Evolutionary conservation across 2,329 filamentous ascomycete species (phyloP).

Genomic region (Aspergillus ruber): DNA sequence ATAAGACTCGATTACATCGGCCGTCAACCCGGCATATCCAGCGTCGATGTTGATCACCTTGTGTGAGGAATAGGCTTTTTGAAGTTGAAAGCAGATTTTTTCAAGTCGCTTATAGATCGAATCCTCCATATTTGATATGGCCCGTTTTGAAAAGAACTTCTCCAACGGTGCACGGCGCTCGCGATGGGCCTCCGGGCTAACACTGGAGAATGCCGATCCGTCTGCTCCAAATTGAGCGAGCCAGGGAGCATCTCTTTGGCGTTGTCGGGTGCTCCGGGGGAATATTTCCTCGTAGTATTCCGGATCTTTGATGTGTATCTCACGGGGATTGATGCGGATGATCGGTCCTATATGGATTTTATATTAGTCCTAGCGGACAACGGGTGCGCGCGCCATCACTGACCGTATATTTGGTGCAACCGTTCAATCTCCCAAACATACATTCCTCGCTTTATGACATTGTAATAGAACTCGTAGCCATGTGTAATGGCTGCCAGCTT

Average conservation of each 20-base stretch:
- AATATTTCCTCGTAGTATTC: constrained; percentile 30
- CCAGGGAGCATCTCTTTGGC: constrained; percentile 20
- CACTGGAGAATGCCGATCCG: constrained; percentile 10
- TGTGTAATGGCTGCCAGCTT: constrained; percentile 25
- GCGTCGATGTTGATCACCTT: constrained; percentile 15
- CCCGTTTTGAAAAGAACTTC: constrained; percentile 18
- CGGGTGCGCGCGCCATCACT: neutral
- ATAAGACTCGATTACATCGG: constrained; percentile 34
- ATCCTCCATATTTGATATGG: constrained; percentile 8
- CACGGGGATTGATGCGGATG: constrained; percentile 27
- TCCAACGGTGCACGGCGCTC: constrained; percentile 12
- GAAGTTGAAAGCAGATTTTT: constrained; percentile 9
- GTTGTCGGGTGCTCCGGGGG: constrained; percentile 14
- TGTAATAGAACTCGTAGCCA: constrained; percentile 31
- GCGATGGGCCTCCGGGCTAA: constrained; percentile 14
- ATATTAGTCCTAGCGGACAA: neutral
- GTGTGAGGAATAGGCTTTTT: constrained; percentile 5
- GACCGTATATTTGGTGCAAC: constrained; percentile 32
- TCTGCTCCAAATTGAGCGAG: constrained; percentile 11
- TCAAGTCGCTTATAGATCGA: constrained; percentile 11
- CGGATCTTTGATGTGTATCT: constrained; percentile 30
- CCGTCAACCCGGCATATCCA: constrained; percentile 21
- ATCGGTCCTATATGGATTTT: constrained; percentile 21
- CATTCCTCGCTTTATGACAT: constrained; percentile 24
- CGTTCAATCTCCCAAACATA: constrained; percentile 29